Evolutionary conservation across 345 rosid genomes (phyloP), one percentile per base, ranked within the genome.

Genomic region (Chamaenerion angustifolium): DNA sequence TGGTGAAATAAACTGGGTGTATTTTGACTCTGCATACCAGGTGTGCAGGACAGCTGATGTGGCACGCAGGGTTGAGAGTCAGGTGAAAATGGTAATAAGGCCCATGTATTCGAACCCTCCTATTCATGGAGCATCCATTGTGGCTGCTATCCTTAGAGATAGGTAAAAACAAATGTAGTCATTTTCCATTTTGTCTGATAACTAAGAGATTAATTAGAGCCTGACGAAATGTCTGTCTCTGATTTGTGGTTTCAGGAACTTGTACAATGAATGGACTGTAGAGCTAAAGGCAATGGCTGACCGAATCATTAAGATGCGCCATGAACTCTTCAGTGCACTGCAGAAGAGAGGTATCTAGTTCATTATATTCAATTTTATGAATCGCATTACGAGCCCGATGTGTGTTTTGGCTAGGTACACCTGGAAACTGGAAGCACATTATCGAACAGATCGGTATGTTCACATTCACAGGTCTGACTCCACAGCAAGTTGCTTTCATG

Each of bases 81-180:
- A 88, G 59, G 65, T 85, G 71, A 88, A 88, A 62, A 85, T 85
- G 46, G 85, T 88, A 49, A 79, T 85, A 62, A 74, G 95, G 56
- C 95, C 97, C 42, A 82, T 88, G 97, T 85, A 80, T 70, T 85
- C 95, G 40, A 82, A 69, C 40, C 97, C 97, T 57, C 95, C 97
- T 3, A 73, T 88, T 35, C 97, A 88, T 43, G 97, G 97, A 52
- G 97, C 93, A 54, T 79, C 93, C 0, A 88, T 88, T 44, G 97
- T 78, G 19, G 89, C 90, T 54, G 49, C 71, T 42, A 74, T 88
- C 60, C 81, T 88, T 43, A 76, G 65, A 58, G 82, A 88, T 68
- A 76, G 75, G 92, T 71, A 67, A 60, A 40, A 17, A 5, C 17
- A 43, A 11, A 25, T n/a, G 1, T 7, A 25, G 16, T 50, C 51